phyloP scores from a whole-genome alignment of 768 basidiomycete species.

The Neoboletus magnificus region DNA sequence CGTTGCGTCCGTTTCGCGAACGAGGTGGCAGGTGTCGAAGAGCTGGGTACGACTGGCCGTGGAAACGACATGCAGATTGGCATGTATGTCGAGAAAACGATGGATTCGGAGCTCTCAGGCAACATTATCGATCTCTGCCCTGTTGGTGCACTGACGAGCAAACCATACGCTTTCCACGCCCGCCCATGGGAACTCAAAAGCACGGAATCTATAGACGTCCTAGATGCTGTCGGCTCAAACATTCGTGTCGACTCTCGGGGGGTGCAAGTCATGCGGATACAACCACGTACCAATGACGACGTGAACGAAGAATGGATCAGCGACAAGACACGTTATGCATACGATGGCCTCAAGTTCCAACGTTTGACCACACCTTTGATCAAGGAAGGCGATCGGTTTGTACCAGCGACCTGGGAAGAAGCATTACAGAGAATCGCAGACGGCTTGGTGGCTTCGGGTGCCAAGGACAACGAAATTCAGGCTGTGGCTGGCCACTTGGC shows the following conservation, averaged over 20 bases:
- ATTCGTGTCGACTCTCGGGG: conserved; percentile 95
- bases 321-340: conserved; percentile 97
- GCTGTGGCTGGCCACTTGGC: conserved; percentile 91
- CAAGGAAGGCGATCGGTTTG: conserved; percentile 90
- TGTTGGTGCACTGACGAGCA: conserved; percentile 96
- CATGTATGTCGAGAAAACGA: conserved; percentile 95
- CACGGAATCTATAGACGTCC: conserved; percentile 93
- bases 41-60: conserved; percentile 93
- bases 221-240: conserved; percentile 95
- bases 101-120: conserved; percentile 96
- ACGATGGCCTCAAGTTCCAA: conserved; percentile 94
- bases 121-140: conserved; percentile 98
- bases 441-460: conserved; percentile 79
- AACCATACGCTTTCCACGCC: conserved; percentile 97
- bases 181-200: conserved; percentile 98
- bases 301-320: conserved; percentile 99
- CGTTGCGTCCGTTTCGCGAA: conserved; percentile 99
- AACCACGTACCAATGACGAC: conserved; percentile 94
- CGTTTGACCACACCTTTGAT: conserved; percentile 89
- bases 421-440: conserved; percentile 73
- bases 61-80: conserved; percentile 99
- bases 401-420: conserved; percentile 87
- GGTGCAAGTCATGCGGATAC: conserved; percentile 95
- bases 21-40: conserved; percentile 98
- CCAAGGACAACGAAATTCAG: conserved; percentile 89